These are phyloP conservation scores for Raphanus raphanistrum DNA, from an alignment of 345 rosid genomes.

Conservation along the genomic window DNA sequence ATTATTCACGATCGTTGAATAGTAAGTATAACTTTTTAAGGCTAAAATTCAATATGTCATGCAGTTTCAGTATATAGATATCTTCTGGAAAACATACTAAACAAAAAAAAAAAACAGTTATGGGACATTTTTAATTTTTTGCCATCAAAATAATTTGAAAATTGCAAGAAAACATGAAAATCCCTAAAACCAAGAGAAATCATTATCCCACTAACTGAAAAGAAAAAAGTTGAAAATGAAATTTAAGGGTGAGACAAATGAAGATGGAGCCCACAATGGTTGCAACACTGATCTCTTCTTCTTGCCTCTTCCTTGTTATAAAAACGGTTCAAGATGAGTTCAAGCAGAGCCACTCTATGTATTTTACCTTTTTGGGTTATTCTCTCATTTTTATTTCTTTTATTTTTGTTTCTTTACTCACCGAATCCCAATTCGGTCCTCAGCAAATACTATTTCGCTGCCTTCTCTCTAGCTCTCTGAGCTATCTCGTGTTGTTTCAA, in stretches of 20 bases:
- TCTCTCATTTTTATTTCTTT: background rate
- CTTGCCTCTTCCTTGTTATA: background rate
- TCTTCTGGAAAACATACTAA: background rate
- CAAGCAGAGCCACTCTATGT: conserved; percentile 19
- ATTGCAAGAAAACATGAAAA: background rate
- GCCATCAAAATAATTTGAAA: background rate
- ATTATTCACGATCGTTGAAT: too few relatives aligned
- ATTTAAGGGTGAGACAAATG: background rate
- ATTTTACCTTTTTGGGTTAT: background rate
- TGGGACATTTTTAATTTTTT: background rate
- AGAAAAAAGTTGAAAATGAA: background rate
- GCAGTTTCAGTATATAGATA: background rate
- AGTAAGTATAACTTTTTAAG: too few relatives aligned
- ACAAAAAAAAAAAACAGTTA: background rate
- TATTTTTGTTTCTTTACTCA: background rate
- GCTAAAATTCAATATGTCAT: background rate
- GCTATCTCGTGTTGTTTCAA: background rate
- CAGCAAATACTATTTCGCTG: background rate
- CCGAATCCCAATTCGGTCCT: background rate
- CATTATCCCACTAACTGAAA: background rate
- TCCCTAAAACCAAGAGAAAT: background rate
- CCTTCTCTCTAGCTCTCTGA: background rate
- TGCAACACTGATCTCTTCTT: background rate
- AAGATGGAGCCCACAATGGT: conserved; percentile 1
- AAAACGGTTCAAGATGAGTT: background rate